These are phyloP conservation scores for Crepidotus variabilis DNA, from an alignment of 768 basidiomycete genomes.

Conservation along the genomic window DNA sequence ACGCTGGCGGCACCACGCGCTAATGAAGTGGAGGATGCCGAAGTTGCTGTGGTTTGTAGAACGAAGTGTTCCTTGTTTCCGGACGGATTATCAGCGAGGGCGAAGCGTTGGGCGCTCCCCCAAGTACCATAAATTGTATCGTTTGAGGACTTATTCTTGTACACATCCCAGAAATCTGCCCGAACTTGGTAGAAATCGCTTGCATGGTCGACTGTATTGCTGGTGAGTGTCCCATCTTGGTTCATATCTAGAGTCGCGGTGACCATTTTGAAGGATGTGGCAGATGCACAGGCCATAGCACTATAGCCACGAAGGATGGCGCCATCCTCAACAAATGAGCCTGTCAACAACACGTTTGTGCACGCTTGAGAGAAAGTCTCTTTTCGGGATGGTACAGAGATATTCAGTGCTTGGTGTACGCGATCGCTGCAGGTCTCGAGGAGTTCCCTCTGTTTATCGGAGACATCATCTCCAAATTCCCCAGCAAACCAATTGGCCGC, in stretches of 20 bases:
- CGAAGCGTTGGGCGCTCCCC: neutral
- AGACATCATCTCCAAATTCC: neutral
- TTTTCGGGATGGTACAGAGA: neutral
- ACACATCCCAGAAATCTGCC: too few relatives aligned
- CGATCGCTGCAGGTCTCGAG: neutral
- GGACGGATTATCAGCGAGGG: constrained; percentile 1
- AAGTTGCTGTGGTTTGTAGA: neutral
- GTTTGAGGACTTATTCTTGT: neutral
- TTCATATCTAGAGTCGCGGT: neutral
- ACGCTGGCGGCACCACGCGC: neutral
- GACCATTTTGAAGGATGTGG: neutral
- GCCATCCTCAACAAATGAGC: neutral
- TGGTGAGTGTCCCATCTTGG: neutral
- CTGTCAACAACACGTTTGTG: neutral
- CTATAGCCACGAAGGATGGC: neutral
- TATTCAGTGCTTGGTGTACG: neutral
- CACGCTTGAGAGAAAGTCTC: neutral
- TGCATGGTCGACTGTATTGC: neutral
- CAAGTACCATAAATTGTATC: neutral
- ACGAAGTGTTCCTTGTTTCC: constrained; percentile 3
- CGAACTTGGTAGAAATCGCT: constrained; percentile 2
- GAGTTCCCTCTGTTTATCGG: neutral
- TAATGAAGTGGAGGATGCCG: neutral
- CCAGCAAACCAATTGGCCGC: neutral
- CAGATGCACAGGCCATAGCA: neutral